Evolutionary conservation across 768 basidiomycete genomes (phyloP), one percentile per base, ranked within the genome.

Genomic region (Pholiota microspora): DNA sequence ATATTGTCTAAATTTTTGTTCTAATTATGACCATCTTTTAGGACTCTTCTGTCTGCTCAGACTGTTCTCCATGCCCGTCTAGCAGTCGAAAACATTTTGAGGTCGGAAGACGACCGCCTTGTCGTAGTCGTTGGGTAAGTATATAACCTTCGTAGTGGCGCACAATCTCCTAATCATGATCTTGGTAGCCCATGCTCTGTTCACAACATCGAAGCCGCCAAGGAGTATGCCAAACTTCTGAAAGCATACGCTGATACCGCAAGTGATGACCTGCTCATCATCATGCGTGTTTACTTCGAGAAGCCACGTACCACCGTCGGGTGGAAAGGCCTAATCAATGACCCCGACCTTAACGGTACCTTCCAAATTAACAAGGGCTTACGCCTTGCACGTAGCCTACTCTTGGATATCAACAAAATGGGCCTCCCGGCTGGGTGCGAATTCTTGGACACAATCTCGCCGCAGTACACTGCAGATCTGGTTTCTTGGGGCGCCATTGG

Each of bases 231-330:
- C 25, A 80, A 80, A 51, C 77, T 86, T 47, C 79, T 98, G 42
- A 82, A 80, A 55, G 81, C 75, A 32, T 98, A 98, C 65, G 90
- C 94, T 5, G 87, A 94, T 32, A 71, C 71, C 9, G 84, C 89
- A 42, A 84, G 84, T 64, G 86, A 91, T 9, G 97, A 98, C 62
- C 79, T 99, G 28, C 81, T 89, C 70, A 97, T 99, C 64, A 78
- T 98, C 61, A 98, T 98, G 96, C 88, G 94, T 24, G 94, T 98
- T 62, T 98, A 99, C 77, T 99, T 98, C 66, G 96, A 98, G 64
- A 98, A 98, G 64, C 88, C 88, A 1, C 81, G 96, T 27, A 98
- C 96, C 6, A 98, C 96, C 0, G 89, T 98, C 45, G 97, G 97
- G 24, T 99, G 96, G 96, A 99, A 99, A 70, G 96, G 96, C 32